These are phyloP conservation scores for Linum usitatissimum DNA, from an alignment of 345 rosid genomes.

Conservation along the genomic window DNA sequence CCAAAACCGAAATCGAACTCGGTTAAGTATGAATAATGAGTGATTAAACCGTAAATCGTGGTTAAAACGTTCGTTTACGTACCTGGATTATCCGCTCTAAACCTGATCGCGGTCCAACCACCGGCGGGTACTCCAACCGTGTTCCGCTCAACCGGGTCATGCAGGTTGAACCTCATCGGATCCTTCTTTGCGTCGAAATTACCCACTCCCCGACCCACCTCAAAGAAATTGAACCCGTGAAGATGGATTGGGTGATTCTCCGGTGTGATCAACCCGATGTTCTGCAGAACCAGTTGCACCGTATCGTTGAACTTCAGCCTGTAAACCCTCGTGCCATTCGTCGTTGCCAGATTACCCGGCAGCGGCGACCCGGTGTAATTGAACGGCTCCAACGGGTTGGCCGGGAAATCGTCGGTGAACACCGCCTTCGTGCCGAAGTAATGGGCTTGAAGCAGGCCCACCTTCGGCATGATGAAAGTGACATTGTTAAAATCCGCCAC, in stretches of 20 bases:
- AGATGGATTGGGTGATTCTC: conserved; percentile 4
- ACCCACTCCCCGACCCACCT: conserved; percentile 1
- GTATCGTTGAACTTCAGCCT: background rate
- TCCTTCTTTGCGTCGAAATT: background rate
- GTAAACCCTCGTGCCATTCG: conserved; percentile 2
- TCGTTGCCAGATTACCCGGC: background rate
- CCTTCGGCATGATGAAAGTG: background rate
- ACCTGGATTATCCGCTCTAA: conserved; percentile 4
- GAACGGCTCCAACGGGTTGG: background rate
- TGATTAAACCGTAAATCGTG: no score
- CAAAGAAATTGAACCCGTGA: conserved; percentile 4
- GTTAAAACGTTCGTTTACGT: background rate
- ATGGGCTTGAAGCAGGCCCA: conserved; percentile 3
- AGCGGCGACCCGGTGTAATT: background rate
- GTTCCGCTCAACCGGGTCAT: conserved; percentile 2
- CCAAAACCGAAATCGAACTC: background rate
- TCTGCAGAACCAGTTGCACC: background rate
- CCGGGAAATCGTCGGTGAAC: conserved; percentile 1
- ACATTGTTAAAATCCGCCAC: background rate
- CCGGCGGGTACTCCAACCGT: conserved; percentile 1
- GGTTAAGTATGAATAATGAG: no score
- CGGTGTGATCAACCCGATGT: background rate
- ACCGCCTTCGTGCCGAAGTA: background rate
- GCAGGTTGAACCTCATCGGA: background rate
- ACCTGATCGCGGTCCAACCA: conserved; percentile 6